Conservation (phyloP, 257 asterid genomes). For the Solanum lycopersicoides region DNA sequence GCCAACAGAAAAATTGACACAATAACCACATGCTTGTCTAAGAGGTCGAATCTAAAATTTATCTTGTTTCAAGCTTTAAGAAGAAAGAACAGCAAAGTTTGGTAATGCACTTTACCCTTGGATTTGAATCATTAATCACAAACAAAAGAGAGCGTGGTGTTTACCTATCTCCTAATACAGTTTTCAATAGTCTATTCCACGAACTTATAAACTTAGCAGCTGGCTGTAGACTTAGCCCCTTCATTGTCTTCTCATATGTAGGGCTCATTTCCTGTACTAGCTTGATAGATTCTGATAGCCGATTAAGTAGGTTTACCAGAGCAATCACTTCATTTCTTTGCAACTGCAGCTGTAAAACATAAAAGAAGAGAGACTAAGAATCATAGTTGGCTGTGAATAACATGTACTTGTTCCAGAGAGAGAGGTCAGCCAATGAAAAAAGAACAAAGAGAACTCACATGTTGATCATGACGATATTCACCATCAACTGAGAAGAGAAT, state of each 20-base stretch:
- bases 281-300: slow-evolving; percentile 77
- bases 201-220: slow-evolving; percentile 18
- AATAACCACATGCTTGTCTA: not conserved
- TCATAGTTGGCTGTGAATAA: not conserved
- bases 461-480: slow-evolving; percentile 29
- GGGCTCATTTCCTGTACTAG: slow-evolving; percentile 68
- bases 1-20: not conserved
- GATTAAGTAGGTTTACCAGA: slow-evolving; percentile 67
- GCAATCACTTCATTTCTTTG: slow-evolving; percentile 97
- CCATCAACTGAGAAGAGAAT: slow-evolving; percentile 79
- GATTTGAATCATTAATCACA: not conserved
- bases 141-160: not conserved
- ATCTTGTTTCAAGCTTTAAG: not conserved
- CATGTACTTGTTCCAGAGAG: not conserved
- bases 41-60: not conserved
- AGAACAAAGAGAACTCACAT: slow-evolving; percentile 38
- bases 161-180: slow-evolving; percentile 27
- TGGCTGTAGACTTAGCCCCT: slow-evolving; percentile 32
- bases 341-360: slow-evolving; percentile 48
- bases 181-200: slow-evolving; percentile 30
- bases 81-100: not conserved
- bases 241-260: slow-evolving; percentile 36
- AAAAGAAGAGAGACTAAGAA: not conserved
- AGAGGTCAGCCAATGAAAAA: not conserved
- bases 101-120: not conserved